Conservation (phyloP, 768 basidiomycete species). For the Calocera cornea region DNA sequence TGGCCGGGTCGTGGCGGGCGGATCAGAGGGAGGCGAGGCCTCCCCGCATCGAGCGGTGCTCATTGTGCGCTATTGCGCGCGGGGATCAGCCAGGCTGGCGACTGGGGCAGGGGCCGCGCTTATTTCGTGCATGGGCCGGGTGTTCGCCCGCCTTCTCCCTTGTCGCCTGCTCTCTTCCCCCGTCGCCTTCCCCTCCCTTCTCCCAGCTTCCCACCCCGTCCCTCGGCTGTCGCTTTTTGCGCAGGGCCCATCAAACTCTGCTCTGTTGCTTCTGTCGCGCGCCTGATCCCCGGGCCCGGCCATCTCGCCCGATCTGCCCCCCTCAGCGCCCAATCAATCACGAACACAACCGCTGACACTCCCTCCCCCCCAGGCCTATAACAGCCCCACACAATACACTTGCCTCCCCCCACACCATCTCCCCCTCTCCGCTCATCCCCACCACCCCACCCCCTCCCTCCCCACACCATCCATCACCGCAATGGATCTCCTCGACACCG, state of each 20-base stretch:
- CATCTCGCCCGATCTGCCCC: background rate
- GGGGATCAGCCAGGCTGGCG: background rate
- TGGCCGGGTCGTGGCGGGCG: background rate
- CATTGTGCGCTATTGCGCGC: background rate
- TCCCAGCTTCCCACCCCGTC: background rate
- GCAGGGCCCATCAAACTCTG: background rate
- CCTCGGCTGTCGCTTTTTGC: background rate
- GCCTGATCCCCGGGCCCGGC: background rate
- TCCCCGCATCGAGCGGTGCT: background rate
- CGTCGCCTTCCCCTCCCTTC: background rate
- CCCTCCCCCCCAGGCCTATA: background rate
- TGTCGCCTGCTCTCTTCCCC: no score
- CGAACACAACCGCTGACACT: constrained; percentile 2
- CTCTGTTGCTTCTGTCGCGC: background rate
- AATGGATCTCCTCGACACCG: constrained; percentile 38
- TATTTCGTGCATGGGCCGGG: background rate
- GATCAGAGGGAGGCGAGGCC: background rate
- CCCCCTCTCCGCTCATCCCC: background rate
- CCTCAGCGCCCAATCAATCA: background rate
- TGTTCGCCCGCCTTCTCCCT: background rate
- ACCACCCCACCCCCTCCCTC: background rate
- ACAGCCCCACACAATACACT: background rate
- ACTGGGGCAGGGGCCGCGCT: background rate
- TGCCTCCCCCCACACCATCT: background rate
- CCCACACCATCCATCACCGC: background rate